Conservation (phyloP, 768 basidiomycete genomes). For the Strobilomyces confusus region DNA sequence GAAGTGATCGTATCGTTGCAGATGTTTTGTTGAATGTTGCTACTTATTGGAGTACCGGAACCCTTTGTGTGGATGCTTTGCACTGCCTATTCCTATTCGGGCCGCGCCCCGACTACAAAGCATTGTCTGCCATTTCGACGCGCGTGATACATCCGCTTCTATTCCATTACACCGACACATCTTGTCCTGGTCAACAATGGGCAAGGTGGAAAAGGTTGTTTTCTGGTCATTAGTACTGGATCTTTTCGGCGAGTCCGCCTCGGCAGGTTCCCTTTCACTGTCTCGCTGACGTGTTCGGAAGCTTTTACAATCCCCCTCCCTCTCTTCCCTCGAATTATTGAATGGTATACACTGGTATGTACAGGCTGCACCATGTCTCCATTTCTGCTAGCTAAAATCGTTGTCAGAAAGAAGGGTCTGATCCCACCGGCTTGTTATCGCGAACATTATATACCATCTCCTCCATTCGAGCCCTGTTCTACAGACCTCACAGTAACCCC, state of each 20-base stretch:
- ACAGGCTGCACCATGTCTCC: not conserved
- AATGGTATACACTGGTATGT: conserved; percentile 80
- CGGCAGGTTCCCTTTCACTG: not conserved
- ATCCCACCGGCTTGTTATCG: conserved; percentile 68
- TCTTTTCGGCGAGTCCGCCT: conserved; percentile 54
- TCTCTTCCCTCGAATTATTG: conserved; percentile 94
- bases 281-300: conserved; percentile 29
- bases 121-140: too few species aligned
- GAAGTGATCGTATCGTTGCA: not conserved
- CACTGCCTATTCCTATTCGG: too few species aligned
- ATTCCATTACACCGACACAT: not conserved
- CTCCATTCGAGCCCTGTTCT: conserved; percentile 59
- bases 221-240: conserved; percentile 91
- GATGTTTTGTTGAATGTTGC: too few species aligned
- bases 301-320: conserved; percentile 96
- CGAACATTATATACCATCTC: conserved; percentile 67
- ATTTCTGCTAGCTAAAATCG: not conserved
- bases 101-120: too few species aligned
- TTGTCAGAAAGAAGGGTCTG: conserved; percentile 63
- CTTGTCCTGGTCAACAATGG: conserved; percentile 37
- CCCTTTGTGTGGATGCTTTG: too few species aligned
- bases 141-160: too few species aligned
- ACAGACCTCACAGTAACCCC: conserved; percentile 55
- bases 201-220: conserved; percentile 72
- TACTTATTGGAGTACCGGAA: too few species aligned